Percentiles rank a stretch among this genome's conserved stretches.
phyloP scores from a whole-genome alignment of 2,329 filamentous ascomycete genomes.

The Cercospora beticola region DNA sequence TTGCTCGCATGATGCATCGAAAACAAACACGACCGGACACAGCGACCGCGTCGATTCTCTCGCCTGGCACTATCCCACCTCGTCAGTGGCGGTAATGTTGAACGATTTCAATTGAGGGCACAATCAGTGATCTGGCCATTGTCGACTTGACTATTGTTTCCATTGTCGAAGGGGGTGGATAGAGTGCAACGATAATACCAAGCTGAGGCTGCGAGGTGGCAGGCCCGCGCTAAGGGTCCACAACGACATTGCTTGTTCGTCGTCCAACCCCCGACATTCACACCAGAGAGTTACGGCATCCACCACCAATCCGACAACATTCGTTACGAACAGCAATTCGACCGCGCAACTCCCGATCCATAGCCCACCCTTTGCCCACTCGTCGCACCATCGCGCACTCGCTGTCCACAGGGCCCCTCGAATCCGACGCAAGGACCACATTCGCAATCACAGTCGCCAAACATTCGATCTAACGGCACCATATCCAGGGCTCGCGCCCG shows the following conservation, averaged over 20 bases:
- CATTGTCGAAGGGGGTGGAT: background rate
- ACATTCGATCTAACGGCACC: background rate
- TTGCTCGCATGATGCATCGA: background rate
- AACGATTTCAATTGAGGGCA: background rate
- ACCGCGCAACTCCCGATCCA: background rate
- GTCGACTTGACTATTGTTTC: background rate
- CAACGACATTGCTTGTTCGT: background rate
- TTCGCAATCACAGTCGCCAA: conserved; percentile 3
- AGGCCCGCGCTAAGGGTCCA: background rate
- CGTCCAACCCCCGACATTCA: background rate
- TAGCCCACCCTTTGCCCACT: background rate
- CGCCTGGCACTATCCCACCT: background rate
- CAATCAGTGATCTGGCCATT: background rate
- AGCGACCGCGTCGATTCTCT: background rate
- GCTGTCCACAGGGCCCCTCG: background rate
- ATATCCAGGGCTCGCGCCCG: conserved; percentile 10
- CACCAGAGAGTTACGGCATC: background rate
- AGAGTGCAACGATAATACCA: background rate
- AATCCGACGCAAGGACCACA: conserved; percentile 8
- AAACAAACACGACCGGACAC: background rate
- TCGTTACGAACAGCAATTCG: background rate
- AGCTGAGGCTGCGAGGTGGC: background rate
- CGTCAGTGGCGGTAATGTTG: background rate
- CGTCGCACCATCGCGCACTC: background rate
- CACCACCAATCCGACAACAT: background rate